These are phyloP conservation scores for Intubia oerlemansii DNA, from an alignment of 2,329 filamentous ascomycete species.

Conservation along the genomic window DNA sequence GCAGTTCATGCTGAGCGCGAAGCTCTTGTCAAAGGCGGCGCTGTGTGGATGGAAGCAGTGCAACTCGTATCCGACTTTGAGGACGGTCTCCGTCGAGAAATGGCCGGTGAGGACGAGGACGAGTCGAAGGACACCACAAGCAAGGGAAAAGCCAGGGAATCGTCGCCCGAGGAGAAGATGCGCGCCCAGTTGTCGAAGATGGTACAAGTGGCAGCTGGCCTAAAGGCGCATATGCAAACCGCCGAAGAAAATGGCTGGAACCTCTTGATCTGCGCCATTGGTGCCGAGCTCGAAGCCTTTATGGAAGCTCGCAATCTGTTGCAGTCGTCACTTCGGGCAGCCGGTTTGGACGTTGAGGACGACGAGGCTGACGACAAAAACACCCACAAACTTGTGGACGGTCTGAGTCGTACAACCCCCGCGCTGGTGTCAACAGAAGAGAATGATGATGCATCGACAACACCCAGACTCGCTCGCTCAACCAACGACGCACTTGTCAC, in stretches of 20 bases:
- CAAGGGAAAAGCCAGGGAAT: slow-evolving; percentile 9
- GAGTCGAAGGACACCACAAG: slow-evolving; percentile 7
- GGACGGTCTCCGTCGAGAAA: slow-evolving; percentile 31
- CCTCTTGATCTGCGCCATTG: slow-evolving; percentile 52
- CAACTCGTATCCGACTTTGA: slow-evolving; percentile 43
- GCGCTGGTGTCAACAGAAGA: background rate
- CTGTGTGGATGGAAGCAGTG: slow-evolving; percentile 43
- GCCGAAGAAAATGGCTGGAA: slow-evolving; percentile 49
- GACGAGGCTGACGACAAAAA: slow-evolving; percentile 3
- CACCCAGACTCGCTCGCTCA: slow-evolving; percentile 14
- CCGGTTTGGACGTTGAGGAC: slow-evolving; percentile 11
- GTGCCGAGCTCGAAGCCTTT: slow-evolving; percentile 29
- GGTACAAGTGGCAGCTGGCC: slow-evolving; percentile 27
- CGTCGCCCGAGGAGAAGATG: slow-evolving; percentile 6
- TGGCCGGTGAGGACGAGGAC: slow-evolving; percentile 16
- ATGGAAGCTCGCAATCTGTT: slow-evolving; percentile 13
- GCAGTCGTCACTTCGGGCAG: slow-evolving; percentile 11
- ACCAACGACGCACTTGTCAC: slow-evolving; percentile 6
- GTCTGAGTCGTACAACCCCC: background rate
- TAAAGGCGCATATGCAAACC: slow-evolving; percentile 30
- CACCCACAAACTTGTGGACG: background rate
- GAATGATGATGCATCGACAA: slow-evolving; percentile 5
- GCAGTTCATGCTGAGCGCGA: slow-evolving; percentile 37
- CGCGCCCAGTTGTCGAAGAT: slow-evolving; percentile 30
- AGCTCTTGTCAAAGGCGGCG: slow-evolving; percentile 45